Conservation (phyloP, 148 eudicot genomes). For the Vaccinium corymbosum region DNA sequence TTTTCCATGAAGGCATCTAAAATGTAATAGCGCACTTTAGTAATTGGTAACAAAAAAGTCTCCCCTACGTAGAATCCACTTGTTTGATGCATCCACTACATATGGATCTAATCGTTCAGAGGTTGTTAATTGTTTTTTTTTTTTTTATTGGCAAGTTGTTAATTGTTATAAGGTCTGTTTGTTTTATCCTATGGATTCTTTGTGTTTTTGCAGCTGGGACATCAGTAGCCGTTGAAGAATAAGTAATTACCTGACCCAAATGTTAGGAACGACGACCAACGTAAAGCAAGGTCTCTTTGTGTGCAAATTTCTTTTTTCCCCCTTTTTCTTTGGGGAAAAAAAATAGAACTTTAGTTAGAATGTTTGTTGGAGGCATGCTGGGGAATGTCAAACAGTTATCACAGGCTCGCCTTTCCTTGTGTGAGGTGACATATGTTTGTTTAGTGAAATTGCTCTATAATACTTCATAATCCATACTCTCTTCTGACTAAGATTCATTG, state of each 20-base stretch:
- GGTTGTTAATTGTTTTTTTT: neutral
- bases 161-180: too few relatives aligned
- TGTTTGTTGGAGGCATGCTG: constrained; percentile 13
- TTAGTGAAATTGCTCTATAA: neutral
- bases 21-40: neutral
- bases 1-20: neutral
- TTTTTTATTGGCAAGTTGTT: neutral
- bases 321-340: neutral
- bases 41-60: neutral
- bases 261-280: constrained; percentile 15
- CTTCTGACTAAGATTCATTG: neutral
- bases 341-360: constrained; percentile 24
- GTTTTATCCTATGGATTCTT: neutral
- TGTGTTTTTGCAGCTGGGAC: constrained; percentile 37
- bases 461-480: neutral
- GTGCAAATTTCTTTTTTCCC: constrained; percentile 17
- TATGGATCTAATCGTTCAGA: neutral
- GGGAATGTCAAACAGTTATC: constrained; percentile 14
- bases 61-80: neutral
- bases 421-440: constrained; percentile 13
- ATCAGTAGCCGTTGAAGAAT: constrained; percentile 35
- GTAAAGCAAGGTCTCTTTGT: constrained; percentile 22
- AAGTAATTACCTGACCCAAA: constrained; percentile 16
- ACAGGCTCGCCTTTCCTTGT: constrained; percentile 15
- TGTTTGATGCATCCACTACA: neutral